Evolutionary conservation across 106 monocot species (phyloP).

Genomic region (Posidonia australis): DNA sequence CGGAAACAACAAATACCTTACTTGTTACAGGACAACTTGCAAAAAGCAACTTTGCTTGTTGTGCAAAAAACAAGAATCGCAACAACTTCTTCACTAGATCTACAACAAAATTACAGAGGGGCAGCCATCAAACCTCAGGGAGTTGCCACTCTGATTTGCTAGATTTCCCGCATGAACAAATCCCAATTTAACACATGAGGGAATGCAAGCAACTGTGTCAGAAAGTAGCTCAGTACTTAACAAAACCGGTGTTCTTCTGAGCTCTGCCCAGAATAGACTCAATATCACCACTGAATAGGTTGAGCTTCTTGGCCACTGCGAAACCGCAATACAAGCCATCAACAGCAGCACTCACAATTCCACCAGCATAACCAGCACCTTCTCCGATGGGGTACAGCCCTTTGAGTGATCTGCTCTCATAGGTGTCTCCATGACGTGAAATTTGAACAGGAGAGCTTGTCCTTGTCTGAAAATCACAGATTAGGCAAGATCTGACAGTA

Average conservation of each 20-base stretch:
- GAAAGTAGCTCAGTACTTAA: slow-evolving; percentile 47
- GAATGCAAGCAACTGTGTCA: too few relatives aligned
- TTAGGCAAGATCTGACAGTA: background rate
- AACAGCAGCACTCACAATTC: slow-evolving; percentile 88
- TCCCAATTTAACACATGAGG: too few relatives aligned
- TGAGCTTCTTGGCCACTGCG: slow-evolving; percentile 63
- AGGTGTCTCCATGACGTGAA: slow-evolving; percentile 45
- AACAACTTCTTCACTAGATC: too few relatives aligned
- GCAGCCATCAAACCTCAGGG: too few relatives aligned
- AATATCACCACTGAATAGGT: slow-evolving; percentile 43
- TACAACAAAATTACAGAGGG: too few relatives aligned
- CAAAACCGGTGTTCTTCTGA: slow-evolving; percentile 54
- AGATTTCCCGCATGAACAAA: too few relatives aligned
- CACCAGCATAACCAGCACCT: slow-evolving; percentile 95
- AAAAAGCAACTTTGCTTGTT: too few relatives aligned
- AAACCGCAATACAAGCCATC: slow-evolving; percentile 95
- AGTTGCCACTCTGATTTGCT: too few relatives aligned
- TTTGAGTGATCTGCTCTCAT: slow-evolving; percentile 63
- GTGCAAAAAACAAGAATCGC: too few relatives aligned
- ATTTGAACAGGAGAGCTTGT: slow-evolving; percentile 85
- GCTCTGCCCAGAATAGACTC: slow-evolving; percentile 62
- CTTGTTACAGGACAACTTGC: too few relatives aligned
- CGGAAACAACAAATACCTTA: too few relatives aligned
- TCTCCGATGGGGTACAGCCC: slow-evolving; percentile 87
- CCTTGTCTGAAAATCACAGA: slow-evolving; percentile 55